Percentiles rank a stretch among this genome's conserved stretches.
phyloP scores from a whole-genome alignment of 129 eudicot species.

The sunflower (Helianthus annuus) region HanXRQr2.0-SUNRISE NC_035441.2:143807387-143807886 shows the following conservation, averaged over 20 bases:
- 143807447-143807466: neutral
- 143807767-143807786: neutral
- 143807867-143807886: neutral
- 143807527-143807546: slow-evolving; percentile 1
- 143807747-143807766: neutral
- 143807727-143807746: slow-evolving; percentile 5
- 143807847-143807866: neutral
- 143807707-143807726: neutral
- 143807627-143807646: neutral
- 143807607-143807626: neutral
- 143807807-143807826: neutral
- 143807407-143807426: too few relatives aligned
- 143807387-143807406: too few relatives aligned
- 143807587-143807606: neutral
- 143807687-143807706: neutral
- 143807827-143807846: slow-evolving; percentile 1
- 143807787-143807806: neutral
- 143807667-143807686: neutral
- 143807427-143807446: neutral
- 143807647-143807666: neutral
- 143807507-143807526: neutral
- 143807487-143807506: neutral
- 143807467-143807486: neutral
- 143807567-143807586: neutral
- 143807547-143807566: neutral